Evolutionary conservation across 805 yeast species (phyloP).

Genomic region (Candida maris): DNA sequence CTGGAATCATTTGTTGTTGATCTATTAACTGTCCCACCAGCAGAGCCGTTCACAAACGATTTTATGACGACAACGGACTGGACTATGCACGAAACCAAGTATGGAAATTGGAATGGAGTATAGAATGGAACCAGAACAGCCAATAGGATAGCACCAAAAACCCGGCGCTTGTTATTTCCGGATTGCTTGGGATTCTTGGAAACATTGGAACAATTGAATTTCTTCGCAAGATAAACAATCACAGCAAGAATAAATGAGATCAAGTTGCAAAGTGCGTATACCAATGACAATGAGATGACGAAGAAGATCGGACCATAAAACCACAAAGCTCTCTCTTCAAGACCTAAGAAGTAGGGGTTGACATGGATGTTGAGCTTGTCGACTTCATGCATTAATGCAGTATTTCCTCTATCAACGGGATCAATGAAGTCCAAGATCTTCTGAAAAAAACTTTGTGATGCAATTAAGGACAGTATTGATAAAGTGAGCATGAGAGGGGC

Average conservation of each 20-base stretch:
- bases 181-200: slow-evolving; percentile 5
- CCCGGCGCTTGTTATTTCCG: slow-evolving; percentile 21
- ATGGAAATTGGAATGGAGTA: slow-evolving; percentile 81
- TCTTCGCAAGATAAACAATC: slow-evolving; percentile 18
- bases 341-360: slow-evolving; percentile 66
- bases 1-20: slow-evolving; percentile 3
- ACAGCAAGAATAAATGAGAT: slow-evolving; percentile 29
- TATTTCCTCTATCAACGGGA: slow-evolving; percentile 49
- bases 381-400: slow-evolving; percentile 39
- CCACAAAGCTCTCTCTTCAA: slow-evolving; percentile 53
- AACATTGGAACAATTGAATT: slow-evolving; percentile 1
- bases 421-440: slow-evolving; percentile 42
- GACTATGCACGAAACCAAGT: slow-evolving; percentile 51
- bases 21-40: background rate
- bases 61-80: slow-evolving; percentile 55
- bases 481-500: slow-evolving; percentile 23
- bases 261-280: slow-evolving; percentile 34
- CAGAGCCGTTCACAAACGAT: slow-evolving; percentile 13
- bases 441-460: slow-evolving; percentile 35
- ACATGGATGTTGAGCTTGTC: slow-evolving; percentile 35
- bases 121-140: slow-evolving; percentile 51
- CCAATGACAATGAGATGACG: slow-evolving; percentile 42
- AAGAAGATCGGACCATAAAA: slow-evolving; percentile 58
- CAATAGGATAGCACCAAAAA: slow-evolving; percentile 36
- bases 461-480: slow-evolving; percentile 38